These are phyloP conservation scores for Lentinula novae-zelandiae DNA, from an alignment of 1,284 basidiomycete species.

Conservation along the genomic window DNA sequence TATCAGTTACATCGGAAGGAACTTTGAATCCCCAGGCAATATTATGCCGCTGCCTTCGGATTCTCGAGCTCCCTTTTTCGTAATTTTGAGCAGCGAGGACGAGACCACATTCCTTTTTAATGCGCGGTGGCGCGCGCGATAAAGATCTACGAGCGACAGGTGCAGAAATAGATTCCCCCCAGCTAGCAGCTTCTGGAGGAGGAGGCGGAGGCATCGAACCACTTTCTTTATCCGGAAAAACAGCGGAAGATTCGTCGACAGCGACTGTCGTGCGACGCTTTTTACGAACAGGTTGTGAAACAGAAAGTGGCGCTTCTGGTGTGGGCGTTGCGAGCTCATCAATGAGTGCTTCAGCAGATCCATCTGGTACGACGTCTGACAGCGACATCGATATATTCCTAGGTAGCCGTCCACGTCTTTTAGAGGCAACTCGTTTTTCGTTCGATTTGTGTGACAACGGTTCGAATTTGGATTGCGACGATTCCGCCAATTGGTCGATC, in stretches of 20 bases:
- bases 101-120: conserved; percentile 33
- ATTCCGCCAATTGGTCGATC: neutral
- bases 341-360: neutral
- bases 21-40: conserved; percentile 30
- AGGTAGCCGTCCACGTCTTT: neutral
- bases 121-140: conserved; percentile 25
- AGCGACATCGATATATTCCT: neutral
- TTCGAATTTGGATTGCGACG: neutral
- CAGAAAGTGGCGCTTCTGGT: neutral
- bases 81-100: conserved; percentile 9
- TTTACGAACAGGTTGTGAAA: conserved; percentile 2
- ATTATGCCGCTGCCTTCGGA: conserved; percentile 9
- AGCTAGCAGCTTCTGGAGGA: conserved; percentile 22
- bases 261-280: conserved; percentile 19
- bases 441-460: neutral
- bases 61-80: neutral
- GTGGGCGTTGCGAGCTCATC: conserved; percentile 5
- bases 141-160: conserved; percentile 15
- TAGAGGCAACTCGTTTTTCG: neutral
- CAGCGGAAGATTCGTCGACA: conserved; percentile 14
- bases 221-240: conserved; percentile 13
- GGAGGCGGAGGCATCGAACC: conserved; percentile 7
- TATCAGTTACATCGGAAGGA: conserved; percentile 38
- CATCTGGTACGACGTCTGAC: neutral
- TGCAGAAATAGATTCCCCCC: conserved; percentile 17